Conservation (phyloP, 345 rosid species). For the Physaria fendleri region DNA sequence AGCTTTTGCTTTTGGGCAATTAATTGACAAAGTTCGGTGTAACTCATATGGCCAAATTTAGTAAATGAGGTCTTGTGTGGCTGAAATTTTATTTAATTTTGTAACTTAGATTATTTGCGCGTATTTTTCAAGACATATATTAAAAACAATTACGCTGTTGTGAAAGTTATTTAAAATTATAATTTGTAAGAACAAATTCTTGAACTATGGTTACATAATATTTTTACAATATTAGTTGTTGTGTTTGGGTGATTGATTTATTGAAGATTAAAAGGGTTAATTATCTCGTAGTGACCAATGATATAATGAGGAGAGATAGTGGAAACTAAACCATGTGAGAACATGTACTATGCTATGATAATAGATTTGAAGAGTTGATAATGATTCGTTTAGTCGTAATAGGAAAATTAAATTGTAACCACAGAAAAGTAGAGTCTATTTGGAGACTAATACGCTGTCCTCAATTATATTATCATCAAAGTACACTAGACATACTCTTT, state of each 20-base stretch:
- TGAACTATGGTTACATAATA: background rate
- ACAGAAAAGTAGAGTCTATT: slow-evolving; percentile 11
- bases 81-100: too few species aligned
- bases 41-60: slow-evolving; percentile 20
- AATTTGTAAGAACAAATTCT: background rate
- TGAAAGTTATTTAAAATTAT: background rate
- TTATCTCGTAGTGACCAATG: background rate
- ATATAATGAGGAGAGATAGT: background rate
- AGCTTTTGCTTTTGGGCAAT: slow-evolving; percentile 11
- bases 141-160: background rate
- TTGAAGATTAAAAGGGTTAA: background rate
- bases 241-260: background rate
- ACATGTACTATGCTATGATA: slow-evolving; percentile 11
- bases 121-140: background rate
- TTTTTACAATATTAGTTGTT: background rate
- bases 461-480: slow-evolving; percentile 24
- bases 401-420: slow-evolving; percentile 26
- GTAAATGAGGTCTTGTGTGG: slow-evolving; percentile 27
- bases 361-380: slow-evolving; percentile 5
- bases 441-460: slow-evolving; percentile 26
- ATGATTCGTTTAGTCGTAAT: slow-evolving; percentile 24
- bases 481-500: slow-evolving; percentile 24
- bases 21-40: slow-evolving; percentile 11
- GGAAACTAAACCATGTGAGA: slow-evolving; percentile 18
- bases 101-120: too few species aligned